A percentile compares a stretch with the other conserved stretches of the same genome.
Evolutionary conservation across 768 basidiomycete species (phyloP).

Genomic region (Mycena latifolia): DNA sequence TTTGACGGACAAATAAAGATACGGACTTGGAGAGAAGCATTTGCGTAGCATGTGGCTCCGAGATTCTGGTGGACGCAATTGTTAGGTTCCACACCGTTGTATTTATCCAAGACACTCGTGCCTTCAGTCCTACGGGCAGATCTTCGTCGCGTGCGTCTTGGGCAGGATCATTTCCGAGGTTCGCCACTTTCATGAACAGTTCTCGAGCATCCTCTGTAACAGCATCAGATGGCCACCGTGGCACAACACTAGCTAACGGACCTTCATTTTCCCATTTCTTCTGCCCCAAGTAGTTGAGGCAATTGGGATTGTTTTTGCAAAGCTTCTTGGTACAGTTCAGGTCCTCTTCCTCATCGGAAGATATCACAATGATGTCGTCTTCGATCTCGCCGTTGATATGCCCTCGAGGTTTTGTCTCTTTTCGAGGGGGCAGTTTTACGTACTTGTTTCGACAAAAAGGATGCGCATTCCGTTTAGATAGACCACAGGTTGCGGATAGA

Average conservation of each 20-base stretch:
- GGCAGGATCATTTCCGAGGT: slow-evolving; percentile 69
- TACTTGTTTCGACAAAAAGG: slow-evolving; percentile 73
- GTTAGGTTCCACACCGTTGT: slow-evolving; percentile 9
- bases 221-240: slow-evolving; percentile 30
- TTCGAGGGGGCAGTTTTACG: slow-evolving; percentile 41
- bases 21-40: slow-evolving; percentile 90
- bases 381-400: slow-evolving; percentile 57
- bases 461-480: slow-evolving; percentile 63
- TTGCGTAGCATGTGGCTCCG: slow-evolving; percentile 97
- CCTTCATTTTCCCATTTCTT: slow-evolving; percentile 85
- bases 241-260: slow-evolving; percentile 40
- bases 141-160: slow-evolving; percentile 61
- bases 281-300: slow-evolving; percentile 90
- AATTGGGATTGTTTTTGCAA: slow-evolving; percentile 86
- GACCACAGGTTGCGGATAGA: slow-evolving; percentile 74
- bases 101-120: slow-evolving; percentile 42
- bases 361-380: slow-evolving; percentile 77
- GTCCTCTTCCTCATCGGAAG: slow-evolving; percentile 61
- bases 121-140: slow-evolving; percentile 84
- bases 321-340: slow-evolving; percentile 66
- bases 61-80: slow-evolving; percentile 72
- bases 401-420: slow-evolving; percentile 28
- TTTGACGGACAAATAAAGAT: slow-evolving; percentile 7
- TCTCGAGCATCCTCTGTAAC: slow-evolving; percentile 61
- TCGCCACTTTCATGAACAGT: slow-evolving; percentile 63